Evolutionary conservation across 495 filamentous ascomycete species (phyloP), one percentile per base, ranked within the genome.

Genomic region (Hyaloscypha bicolor): DNA sequence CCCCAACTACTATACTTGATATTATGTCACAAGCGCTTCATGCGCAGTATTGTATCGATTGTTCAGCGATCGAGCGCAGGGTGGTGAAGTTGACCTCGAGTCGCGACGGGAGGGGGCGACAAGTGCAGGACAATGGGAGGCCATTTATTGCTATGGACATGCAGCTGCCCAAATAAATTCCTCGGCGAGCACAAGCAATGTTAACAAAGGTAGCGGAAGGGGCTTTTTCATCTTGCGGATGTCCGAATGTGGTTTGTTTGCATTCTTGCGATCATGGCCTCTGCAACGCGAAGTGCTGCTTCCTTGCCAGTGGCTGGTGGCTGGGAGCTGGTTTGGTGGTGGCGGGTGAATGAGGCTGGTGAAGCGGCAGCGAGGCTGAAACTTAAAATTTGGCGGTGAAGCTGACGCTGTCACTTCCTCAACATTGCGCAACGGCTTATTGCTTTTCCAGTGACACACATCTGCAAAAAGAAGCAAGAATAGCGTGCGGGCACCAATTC

Each of bases 81-180:
- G 42, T 30, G 60, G 35, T 59, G 45, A 60, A 63, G 55, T 63
- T 51, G 53, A 30, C 59, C 51, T 65, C 63, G 68, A 67, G 55
- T 66, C 56, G 64, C 57, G 45, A 60, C 55, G 67, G 58, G 53
- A 66, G 30, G 59, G 64, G 22, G 62, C 63, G 60, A 63, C 58
- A 58, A 45, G 48, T 60, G 2, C 14, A 21, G 55, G 61, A 71
- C 65, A 67, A 68, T 68, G 65, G 60, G 61, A 64, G 12, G 69
- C 65, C 65, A 71, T 71, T 71, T 68, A 71, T 65, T 63, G 60
- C 29, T 62, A 61, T 32, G 19, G 32, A n/a, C 30, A 29, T 21
- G 60, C 53, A 59, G 64, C 64, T 60, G 16, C 22, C 14, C n/a
- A 29, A 35, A 25, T 29, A 35, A 61, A 70, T 70, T 70, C 64